These are phyloP conservation scores for Phylloporus sp. DNA, from an alignment of 1,284 basidiomycete species.

Conservation along the genomic window DNA sequence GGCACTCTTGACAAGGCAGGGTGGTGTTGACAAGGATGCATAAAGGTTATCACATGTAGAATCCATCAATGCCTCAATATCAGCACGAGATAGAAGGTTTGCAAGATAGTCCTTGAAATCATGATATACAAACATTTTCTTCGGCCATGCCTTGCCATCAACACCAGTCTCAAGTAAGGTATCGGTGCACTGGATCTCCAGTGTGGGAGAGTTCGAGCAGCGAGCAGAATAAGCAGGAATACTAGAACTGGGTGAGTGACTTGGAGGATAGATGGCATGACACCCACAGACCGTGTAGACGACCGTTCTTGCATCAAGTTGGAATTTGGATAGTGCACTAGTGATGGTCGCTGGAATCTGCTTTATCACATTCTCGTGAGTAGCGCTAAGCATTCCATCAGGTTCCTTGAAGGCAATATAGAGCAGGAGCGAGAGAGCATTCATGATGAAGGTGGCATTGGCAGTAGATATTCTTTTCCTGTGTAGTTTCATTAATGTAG, in stretches of 20 bases:
- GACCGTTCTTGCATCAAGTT: background rate
- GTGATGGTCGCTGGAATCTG: background rate
- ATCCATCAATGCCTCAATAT: constrained; percentile 2
- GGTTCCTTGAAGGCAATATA: background rate
- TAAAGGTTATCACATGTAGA: background rate
- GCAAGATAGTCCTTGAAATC: constrained; percentile 4
- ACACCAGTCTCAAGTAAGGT: background rate
- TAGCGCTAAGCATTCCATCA: background rate
- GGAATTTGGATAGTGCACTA: background rate
- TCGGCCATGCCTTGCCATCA: background rate
- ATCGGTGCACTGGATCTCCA: background rate
- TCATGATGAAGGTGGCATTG: background rate
- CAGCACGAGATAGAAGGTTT: background rate
- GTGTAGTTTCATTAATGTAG: background rate
- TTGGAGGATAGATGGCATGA: background rate
- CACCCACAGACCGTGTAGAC: background rate
- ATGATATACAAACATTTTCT: constrained; percentile 4
- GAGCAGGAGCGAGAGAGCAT: background rate
- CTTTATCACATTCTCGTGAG: background rate
- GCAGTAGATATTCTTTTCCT: background rate
- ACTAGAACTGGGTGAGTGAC: background rate
- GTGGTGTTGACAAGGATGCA: background rate
- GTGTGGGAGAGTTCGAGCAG: background rate
- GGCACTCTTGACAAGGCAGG: background rate
- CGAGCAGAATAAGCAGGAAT: background rate